Evolutionary conservation across 495 filamentous ascomycete genomes (phyloP).

Genomic region (Penicillium bialowiezense): DNA sequence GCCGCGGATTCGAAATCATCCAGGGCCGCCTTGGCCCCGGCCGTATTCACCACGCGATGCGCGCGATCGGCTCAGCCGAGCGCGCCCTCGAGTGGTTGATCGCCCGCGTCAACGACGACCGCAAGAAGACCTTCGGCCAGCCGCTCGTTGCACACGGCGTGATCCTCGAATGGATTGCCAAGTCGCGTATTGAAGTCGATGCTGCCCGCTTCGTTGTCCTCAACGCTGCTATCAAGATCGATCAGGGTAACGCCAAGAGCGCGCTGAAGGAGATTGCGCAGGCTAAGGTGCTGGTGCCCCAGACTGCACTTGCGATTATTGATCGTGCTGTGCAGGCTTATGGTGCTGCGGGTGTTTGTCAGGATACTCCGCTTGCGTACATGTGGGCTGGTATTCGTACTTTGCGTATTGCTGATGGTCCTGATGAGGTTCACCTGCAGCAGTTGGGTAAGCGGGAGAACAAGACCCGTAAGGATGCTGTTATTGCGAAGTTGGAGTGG

Average conservation of each 20-base stretch:
- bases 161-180: slow-evolving; percentile 90
- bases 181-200: slow-evolving; percentile 86
- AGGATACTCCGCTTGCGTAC: slow-evolving; percentile 84
- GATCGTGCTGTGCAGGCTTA: slow-evolving; percentile 85
- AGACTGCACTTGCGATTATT: slow-evolving; percentile 73
- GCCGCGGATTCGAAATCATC: slow-evolving; percentile 95
- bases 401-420: slow-evolving; percentile 81
- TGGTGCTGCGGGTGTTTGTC: slow-evolving; percentile 80
- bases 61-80: slow-evolving; percentile 83
- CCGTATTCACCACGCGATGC: slow-evolving; percentile 93
- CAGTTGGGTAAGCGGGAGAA: slow-evolving; percentile 88
- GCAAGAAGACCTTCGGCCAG: slow-evolving; percentile 82
- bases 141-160: slow-evolving; percentile 78
- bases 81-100: slow-evolving; percentile 85
- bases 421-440: slow-evolving; percentile 91
- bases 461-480: slow-evolving; percentile 57
- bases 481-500: slow-evolving; percentile 59
- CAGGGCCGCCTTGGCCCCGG: slow-evolving; percentile 89
- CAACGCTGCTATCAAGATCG: slow-evolving; percentile 88
- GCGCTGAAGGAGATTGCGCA: slow-evolving; percentile 82
- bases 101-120: slow-evolving; percentile 82
- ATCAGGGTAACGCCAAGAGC: slow-evolving; percentile 72
- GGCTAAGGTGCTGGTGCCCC: slow-evolving; percentile 81
- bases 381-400: slow-evolving; percentile 86
- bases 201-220: slow-evolving; percentile 80